Conservation (phyloP, 129 eudicot genomes). For the Ambrosia artemisiifolia region DNA sequence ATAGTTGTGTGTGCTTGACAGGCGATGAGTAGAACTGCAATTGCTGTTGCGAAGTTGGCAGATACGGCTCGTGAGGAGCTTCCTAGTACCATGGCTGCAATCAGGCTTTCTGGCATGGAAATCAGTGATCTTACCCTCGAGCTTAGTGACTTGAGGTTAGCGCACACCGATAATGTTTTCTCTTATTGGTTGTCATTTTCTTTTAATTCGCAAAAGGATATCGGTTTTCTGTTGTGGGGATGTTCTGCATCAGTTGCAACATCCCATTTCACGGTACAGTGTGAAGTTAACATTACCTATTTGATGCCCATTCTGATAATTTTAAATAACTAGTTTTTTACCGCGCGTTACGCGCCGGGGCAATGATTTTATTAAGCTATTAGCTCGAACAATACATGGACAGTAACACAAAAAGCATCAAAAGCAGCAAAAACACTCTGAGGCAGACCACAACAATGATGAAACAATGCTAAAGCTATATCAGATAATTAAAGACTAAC, state of each 20-base stretch:
- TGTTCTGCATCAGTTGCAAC: conserved; percentile 1
- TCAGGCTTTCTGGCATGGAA: conserved; percentile 90
- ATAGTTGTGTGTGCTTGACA: conserved; percentile 23
- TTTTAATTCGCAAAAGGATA: background rate
- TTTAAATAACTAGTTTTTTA: no score
- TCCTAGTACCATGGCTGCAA: conserved; percentile 91
- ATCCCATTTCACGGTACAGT: background rate
- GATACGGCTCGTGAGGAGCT: conserved; percentile 86
- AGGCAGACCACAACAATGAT: no score
- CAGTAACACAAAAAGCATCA: no score
- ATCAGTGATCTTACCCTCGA: conserved; percentile 88
- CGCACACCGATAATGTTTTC: background rate
- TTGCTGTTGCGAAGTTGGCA: conserved; percentile 74
- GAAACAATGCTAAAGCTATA: no score
- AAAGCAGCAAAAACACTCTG: no score
- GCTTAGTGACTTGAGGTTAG: conserved; percentile 76
- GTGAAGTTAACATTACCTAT: background rate
- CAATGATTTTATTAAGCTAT: no score
- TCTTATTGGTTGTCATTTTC: background rate
- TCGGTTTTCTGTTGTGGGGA: no score
- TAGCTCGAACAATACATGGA: no score
- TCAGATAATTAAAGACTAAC: no score
- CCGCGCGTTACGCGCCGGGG: no score
- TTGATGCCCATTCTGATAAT: background rate
- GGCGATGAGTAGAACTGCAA: conserved; percentile 81